A percentile compares a stretch with the other conserved stretches of the same genome.
Conservation (phyloP, 2,329 filamentous ascomycete species). For the Fusarium subtropicale region DNA sequence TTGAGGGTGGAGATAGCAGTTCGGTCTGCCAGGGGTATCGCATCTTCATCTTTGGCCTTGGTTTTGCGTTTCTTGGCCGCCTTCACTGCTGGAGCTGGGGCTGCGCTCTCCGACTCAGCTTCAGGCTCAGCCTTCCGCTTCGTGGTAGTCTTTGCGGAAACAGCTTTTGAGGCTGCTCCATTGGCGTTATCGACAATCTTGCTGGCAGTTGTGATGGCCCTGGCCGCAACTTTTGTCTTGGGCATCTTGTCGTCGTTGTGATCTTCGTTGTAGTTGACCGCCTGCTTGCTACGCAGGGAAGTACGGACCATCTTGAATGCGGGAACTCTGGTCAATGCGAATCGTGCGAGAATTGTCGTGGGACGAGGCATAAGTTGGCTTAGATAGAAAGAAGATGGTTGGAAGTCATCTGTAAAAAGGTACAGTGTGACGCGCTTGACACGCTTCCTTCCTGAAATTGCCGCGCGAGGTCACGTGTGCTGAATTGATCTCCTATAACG, state of each 20-base stretch:
- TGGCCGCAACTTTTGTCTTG: slow-evolving; percentile 21
- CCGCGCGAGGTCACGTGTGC: slow-evolving; percentile 45
- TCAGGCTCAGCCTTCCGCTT: slow-evolving; percentile 52
- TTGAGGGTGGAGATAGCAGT: slow-evolving; percentile 73
- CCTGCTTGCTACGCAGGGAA: slow-evolving; percentile 50
- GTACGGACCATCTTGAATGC: slow-evolving; percentile 50
- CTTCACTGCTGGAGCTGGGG: slow-evolving; percentile 41
- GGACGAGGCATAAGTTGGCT: background rate
- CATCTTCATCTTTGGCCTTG: slow-evolving; percentile 55
- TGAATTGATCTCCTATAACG: background rate
- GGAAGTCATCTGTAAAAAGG: background rate
- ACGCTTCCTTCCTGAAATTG: slow-evolving; percentile 25
- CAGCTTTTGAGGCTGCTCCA: slow-evolving; percentile 40
- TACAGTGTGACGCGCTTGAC: slow-evolving; percentile 39
- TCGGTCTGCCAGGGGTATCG: slow-evolving; percentile 74
- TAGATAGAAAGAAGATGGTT: background rate
- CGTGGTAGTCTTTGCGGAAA: slow-evolving; percentile 39
- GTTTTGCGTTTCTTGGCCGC: slow-evolving; percentile 58
- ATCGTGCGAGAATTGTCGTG: background rate
- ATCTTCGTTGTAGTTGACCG: slow-evolving; percentile 50
- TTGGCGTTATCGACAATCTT: slow-evolving; percentile 48
- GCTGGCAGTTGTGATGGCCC: slow-evolving; percentile 35
- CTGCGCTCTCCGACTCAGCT: slow-evolving; percentile 41
- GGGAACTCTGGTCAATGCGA: background rate
- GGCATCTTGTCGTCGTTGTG: slow-evolving; percentile 39